A percentile compares a stretch with the other conserved stretches of the same genome.
Evolutionary conservation across 805 yeast species (phyloP).

Genomic region (Yamadazyma insecticola): DNA sequence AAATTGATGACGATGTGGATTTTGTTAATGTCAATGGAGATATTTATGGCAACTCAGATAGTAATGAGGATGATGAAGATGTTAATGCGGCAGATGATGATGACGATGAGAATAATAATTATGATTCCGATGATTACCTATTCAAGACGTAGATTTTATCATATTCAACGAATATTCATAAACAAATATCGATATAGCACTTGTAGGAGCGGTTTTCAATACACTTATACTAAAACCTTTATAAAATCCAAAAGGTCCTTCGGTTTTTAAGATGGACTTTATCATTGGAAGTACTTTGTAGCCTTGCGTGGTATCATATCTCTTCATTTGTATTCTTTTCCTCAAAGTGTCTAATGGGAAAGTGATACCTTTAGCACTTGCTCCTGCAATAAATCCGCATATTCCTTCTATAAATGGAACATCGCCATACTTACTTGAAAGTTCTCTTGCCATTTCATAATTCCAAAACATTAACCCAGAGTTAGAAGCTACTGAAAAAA

Average conservation of each 20-base stretch:
- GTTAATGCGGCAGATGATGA: slow-evolving; percentile 10
- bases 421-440: slow-evolving; percentile 18
- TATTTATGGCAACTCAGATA: slow-evolving; percentile 13
- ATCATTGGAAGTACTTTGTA: slow-evolving; percentile 18
- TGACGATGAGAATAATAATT: slow-evolving; percentile 13
- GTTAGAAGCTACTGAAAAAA: slow-evolving; percentile 61
- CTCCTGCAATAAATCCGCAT: slow-evolving; percentile 76
- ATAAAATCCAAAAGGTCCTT: slow-evolving; percentile 68
- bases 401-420: slow-evolving; percentile 46
- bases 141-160: slow-evolving; percentile 16
- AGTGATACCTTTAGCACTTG: slow-evolving; percentile 62
- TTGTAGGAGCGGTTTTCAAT: slow-evolving; percentile 75
- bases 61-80: slow-evolving; percentile 16
- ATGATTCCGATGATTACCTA: slow-evolving; percentile 28
- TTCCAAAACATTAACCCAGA: slow-evolving; percentile 74
- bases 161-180: slow-evolving; percentile 43
- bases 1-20: slow-evolving; percentile 22
- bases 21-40: slow-evolving; percentile 23
- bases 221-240: slow-evolving; percentile 70
- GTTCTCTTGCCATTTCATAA: slow-evolving; percentile 50
- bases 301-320: slow-evolving; percentile 5
- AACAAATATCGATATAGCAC: slow-evolving; percentile 62
- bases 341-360: slow-evolving; percentile 87
- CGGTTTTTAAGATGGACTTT: slow-evolving; percentile 40
- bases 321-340: slow-evolving; percentile 64